Conservation (phyloP, 176 grass and related monocot genomes). For the Alopecurus myosuroides region DNA sequence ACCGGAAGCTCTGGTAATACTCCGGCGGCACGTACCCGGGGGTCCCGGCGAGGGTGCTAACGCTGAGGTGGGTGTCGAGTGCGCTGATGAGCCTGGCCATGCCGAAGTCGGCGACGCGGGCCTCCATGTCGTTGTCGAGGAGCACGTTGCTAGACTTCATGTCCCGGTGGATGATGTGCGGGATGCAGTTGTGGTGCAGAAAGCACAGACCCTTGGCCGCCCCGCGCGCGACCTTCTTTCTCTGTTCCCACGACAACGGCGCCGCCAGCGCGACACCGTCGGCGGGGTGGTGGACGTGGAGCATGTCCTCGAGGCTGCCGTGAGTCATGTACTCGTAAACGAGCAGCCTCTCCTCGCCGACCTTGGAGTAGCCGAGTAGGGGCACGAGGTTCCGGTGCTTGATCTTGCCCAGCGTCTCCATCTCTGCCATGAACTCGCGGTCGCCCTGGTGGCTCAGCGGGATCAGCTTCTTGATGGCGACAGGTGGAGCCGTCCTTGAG, state of each 20-base stretch:
- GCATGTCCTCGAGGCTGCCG: slow-evolving; percentile 85
- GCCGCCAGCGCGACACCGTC: not conserved
- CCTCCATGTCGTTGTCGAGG: slow-evolving; percentile 68
- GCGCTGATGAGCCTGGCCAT: slow-evolving; percentile 89
- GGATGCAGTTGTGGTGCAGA: slow-evolving; percentile 98
- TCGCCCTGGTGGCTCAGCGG: slow-evolving; percentile 94
- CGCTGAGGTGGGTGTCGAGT: slow-evolving; percentile 91
- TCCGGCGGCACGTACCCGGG: slow-evolving; percentile 92
- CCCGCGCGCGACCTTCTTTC: slow-evolving; percentile 61
- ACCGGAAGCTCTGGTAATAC: slow-evolving; percentile 99
- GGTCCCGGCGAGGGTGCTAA: slow-evolving; percentile 92
- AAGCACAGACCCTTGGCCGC: slow-evolving; percentile 83
- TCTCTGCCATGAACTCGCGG: slow-evolving; percentile 96
- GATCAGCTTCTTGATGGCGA: slow-evolving; percentile 94
- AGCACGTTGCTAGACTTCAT: slow-evolving; percentile 99
- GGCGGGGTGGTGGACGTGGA: slow-evolving; percentile 31
- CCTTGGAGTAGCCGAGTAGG: slow-evolving; percentile 83
- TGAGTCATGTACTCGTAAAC: slow-evolving; percentile 95
- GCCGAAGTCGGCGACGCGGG: slow-evolving; percentile 82
- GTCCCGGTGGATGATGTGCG: slow-evolving; percentile 98
- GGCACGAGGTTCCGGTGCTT: slow-evolving; percentile 90
- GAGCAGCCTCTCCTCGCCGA: slow-evolving; percentile 89
- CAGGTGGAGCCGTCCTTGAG: slow-evolving; percentile 72
- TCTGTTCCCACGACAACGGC: slow-evolving; percentile 35
- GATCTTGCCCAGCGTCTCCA: slow-evolving; percentile 97